Evolutionary conservation across 2,329 filamentous ascomycete genomes (phyloP), one percentile per base, ranked within the genome.

Genomic region (Metarhizium guizhouense): DNA sequence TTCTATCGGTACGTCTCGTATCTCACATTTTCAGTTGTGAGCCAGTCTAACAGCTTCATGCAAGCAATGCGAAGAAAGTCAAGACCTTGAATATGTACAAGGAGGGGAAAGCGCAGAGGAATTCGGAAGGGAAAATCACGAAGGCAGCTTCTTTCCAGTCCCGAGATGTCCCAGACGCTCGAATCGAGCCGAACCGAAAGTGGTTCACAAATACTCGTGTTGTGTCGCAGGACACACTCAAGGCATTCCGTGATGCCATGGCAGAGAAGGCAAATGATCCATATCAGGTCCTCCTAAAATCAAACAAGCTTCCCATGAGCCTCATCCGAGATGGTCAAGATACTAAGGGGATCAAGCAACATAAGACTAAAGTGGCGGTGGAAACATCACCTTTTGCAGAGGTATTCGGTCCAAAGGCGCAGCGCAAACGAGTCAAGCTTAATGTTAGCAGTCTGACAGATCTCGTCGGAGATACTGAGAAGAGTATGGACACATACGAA

Each of bases 181-280:
- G 92, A 62, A 88, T 97, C 67, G 93, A 97, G 76, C 94, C 94
- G 52, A 95, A 97, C 74, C 82, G 94, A 66, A 95, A 95, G 75
- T 99, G 94, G 94, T 99, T 99, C 75, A 90, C 87, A 65, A 96
- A 96, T 72, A 96, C 93, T 38, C 80, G 94, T 62, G 81, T 84
- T 53, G 95, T 96, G 66, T 90, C 88, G 1, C 93, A 96, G 69
- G 90, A 95, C 69, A 89, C 90, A 3, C 79, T 97, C 60, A 83
- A 82, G 48, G 85, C 88, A 2, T 99, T 99, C 74, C 85, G 94
- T 59, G 87, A 92, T 58, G 94, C 94, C 30, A 93, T 99, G 73
- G 89, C 89, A 47, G 91, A 95, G 72, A 88, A 92, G 72, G 86
- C 89, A 53, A 85, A 86, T 18, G 91, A 99, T 67, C 94, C 94